A percentile compares a stretch with the other conserved stretches of the same genome.
Evolutionary conservation across 164 flowering plant genomes (phyloP).

Genomic region (Hamamelis virginiana): DNA sequence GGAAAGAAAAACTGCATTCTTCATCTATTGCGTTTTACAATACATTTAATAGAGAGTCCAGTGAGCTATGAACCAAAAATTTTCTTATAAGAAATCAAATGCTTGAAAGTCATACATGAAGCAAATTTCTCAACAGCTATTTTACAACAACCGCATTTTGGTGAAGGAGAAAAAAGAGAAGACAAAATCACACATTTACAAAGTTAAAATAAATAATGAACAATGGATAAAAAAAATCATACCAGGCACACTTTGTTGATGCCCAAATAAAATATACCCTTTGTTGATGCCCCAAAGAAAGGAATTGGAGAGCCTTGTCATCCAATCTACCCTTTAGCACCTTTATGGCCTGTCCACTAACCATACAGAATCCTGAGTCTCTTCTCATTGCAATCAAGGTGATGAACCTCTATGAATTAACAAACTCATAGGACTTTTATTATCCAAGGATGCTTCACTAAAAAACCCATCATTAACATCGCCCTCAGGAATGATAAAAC

Average conservation of each 20-base stretch:
- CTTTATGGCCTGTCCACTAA: neutral
- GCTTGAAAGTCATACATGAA: neutral
- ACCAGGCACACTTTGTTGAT: conserved; percentile 13
- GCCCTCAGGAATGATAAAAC: conserved; percentile 15
- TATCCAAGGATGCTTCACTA: conserved; percentile 12
- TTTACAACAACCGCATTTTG: conserved; percentile 14
- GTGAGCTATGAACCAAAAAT: neutral
- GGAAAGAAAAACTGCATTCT: neutral
- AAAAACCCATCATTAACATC: conserved; percentile 5
- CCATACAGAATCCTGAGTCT: neutral
- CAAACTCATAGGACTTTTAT: conserved; percentile 5
- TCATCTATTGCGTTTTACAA: no score
- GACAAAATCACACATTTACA: conserved; percentile 20
- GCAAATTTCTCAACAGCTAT: conserved; percentile 13
- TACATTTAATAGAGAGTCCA: neutral
- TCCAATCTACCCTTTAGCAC: conserved; percentile 1
- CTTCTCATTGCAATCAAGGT: neutral
- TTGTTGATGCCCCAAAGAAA: conserved; percentile 1
- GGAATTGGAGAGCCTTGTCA: conserved; percentile 3
- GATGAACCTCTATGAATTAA: conserved; percentile 4
- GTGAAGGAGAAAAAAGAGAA: neutral
- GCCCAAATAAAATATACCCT: conserved; percentile 15
- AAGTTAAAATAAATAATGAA: conserved; percentile 1
- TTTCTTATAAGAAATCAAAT: neutral
- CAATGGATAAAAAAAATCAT: neutral